phyloP scores from a whole-genome alignment of 129 eudicot genomes.

The Ambrosia trifida region DNA sequence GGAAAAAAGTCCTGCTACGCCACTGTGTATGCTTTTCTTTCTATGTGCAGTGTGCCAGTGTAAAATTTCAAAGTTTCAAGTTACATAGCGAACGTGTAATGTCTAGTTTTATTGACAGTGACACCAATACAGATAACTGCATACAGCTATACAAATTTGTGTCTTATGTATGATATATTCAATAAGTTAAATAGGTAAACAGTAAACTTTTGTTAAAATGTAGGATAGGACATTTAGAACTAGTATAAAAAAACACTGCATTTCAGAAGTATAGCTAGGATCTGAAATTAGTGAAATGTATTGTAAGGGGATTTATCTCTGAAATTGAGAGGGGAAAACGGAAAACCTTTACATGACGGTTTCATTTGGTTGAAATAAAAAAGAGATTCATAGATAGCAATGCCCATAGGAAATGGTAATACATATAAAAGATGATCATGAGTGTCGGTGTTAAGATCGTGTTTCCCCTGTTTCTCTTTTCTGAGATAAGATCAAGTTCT shows the following conservation, averaged over 20 bases:
- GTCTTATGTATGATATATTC: neutral
- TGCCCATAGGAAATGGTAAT: neutral
- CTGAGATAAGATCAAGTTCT: neutral
- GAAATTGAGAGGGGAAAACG: constrained; percentile 6
- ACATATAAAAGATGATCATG: neutral
- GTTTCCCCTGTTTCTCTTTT: neutral
- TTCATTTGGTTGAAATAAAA: constrained; percentile 1
- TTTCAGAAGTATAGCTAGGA: neutral
- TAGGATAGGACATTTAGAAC: neutral
- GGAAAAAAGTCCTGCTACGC: too few species aligned
- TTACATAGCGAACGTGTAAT: neutral
- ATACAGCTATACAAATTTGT: neutral
- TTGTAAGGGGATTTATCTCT: neutral
- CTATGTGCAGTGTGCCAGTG: neutral
- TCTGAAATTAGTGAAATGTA: neutral
- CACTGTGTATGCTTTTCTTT: neutral
- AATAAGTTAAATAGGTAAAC: neutral
- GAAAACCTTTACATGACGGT: neutral
- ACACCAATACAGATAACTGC: neutral
- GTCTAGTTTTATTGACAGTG: neutral
- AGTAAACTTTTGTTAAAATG: neutral
- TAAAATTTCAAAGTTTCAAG: neutral
- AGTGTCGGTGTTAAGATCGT: neutral
- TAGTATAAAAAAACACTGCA: neutral
- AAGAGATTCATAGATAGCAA: neutral